These are phyloP conservation scores for Rhodotorula sp. DNA, from an alignment of 1,284 basidiomycete species.

Conservation along the genomic window DNA sequence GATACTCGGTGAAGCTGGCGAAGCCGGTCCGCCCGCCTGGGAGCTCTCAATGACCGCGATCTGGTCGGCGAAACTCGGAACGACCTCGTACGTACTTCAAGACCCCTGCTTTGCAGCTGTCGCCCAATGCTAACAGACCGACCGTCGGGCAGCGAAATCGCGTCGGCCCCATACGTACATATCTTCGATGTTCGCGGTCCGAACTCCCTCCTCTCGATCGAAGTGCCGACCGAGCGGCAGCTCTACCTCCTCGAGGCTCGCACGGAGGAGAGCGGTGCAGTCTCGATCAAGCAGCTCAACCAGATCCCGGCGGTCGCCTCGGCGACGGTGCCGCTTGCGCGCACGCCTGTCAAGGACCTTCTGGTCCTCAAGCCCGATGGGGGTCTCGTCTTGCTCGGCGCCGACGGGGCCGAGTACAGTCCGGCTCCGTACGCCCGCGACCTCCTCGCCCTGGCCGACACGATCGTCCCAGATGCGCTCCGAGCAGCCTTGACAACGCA, in stretches of 20 bases:
- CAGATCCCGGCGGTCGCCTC: conserved; percentile 49
- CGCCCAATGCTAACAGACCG: not conserved
- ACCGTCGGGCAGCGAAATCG: conserved; percentile 14
- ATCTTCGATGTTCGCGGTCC: conserved; percentile 17
- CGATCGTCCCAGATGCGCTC: too few relatives aligned
- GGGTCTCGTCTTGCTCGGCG: not conserved
- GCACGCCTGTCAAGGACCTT: conserved; percentile 1
- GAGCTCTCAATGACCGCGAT: conserved; percentile 48
- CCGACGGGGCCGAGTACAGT: not conserved
- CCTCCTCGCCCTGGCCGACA: too few relatives aligned
- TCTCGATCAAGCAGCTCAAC: conserved; percentile 43
- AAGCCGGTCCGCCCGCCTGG: conserved; percentile 33
- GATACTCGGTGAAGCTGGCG: conserved; percentile 48
- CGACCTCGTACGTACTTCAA: conserved; percentile 43
- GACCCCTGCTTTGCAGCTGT: not conserved
- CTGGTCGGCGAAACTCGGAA: conserved; percentile 29
- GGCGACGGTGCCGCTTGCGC: not conserved
- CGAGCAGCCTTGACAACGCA: not conserved
- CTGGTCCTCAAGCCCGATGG: not conserved
- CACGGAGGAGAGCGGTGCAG: not conserved
- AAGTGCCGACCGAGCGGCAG: conserved; percentile 5
- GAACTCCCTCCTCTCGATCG: conserved; percentile 11
- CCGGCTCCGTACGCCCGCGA: too few relatives aligned
- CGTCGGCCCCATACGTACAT: not conserved
- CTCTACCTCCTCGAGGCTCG: conserved; percentile 19